Evolutionary conservation across 805 yeast genomes (phyloP).

Genomic region (Schizosaccharomyces pombe): DNA sequence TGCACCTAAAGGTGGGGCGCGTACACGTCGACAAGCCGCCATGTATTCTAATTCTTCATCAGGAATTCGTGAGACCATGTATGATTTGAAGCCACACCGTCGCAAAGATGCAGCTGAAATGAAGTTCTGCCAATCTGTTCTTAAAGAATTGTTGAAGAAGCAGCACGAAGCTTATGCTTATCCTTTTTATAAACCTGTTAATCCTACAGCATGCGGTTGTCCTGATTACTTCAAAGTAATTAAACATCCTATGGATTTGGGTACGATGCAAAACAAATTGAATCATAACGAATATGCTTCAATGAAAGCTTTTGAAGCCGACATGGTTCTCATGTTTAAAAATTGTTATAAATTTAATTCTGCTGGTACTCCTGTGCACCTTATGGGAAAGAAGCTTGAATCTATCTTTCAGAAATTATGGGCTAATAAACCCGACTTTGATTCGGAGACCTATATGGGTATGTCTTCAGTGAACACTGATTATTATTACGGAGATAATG

Average conservation of each 20-base stretch:
- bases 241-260: conserved; percentile 84
- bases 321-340: conserved; percentile 57
- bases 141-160: conserved; percentile 62
- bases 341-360: conserved; percentile 89
- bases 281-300: conserved; percentile 71
- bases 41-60: conserved; percentile 37
- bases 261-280: conserved; percentile 58
- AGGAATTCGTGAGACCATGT: conserved; percentile 50
- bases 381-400: conserved; percentile 85
- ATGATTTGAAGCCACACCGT: conserved; percentile 72
- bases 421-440: conserved; percentile 44
- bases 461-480: conserved; percentile 20
- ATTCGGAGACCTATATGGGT: conserved; percentile 26
- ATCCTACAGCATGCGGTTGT: conserved; percentile 76
- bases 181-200: conserved; percentile 86
- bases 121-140: conserved; percentile 56
- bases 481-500: conserved; percentile 12
- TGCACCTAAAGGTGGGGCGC: conserved; percentile 49
- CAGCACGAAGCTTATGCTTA: conserved; percentile 66
- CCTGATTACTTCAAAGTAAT: conserved; percentile 75
- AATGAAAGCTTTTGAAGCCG: conserved; percentile 68
- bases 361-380: conserved; percentile 85
- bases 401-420: conserved; percentile 67
- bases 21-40: conserved; percentile 91
- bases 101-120: conserved; percentile 79